Evolutionary conservation across 1,284 basidiomycete species (phyloP), one percentile per base, ranked within the genome.

Genomic region (Ustilago crameri): DNA sequence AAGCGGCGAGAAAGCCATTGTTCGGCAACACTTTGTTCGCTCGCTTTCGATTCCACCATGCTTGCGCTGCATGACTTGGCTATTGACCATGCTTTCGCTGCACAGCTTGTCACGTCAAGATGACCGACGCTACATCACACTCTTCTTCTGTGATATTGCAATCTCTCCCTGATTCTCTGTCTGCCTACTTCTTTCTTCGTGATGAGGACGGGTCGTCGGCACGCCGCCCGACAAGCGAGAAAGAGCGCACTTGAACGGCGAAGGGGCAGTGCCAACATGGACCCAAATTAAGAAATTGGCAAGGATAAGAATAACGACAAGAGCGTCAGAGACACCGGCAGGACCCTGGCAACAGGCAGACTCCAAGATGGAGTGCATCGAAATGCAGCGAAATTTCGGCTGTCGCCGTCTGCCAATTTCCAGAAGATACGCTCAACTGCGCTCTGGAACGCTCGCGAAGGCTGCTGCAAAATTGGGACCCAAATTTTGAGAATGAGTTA

Each of bases 351-450:
- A 5, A 37, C 12, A 17, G 5, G 12, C 20, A 42, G 18, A 10
- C 20, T 4, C n/a, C 8, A 8, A 17, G 40, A 12, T 17, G 8
- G 18, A 23, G 22, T 42, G 53, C 53, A 55, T 55, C 42, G 53
- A 55, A 55, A 40, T 55, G 45, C 53, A 47, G 35, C 52, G 52
- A 30, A 54, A 54, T 24, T 26, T 17, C 9, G 12, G 14, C 10
- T 24, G 20, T 12, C 20, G 38, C 40, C 14, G 37, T 15, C 37
- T n/a, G n/a, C n/a, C 30, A 30, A 30, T 38, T 15, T 38, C 37
- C 32, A 32, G 35, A 48, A 48, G n/a, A 22, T 20, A n/a, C 46
- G 22, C 26, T 9, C 12, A 12, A 7, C 30, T 30, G 7, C 35
- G 5, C 35, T 37, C 35, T 37, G 35, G 35, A 37, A 37, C 5